Evolutionary conservation across 306 rosid genomes (phyloP).

Genomic region (Canavalia ensiformis): DNA sequence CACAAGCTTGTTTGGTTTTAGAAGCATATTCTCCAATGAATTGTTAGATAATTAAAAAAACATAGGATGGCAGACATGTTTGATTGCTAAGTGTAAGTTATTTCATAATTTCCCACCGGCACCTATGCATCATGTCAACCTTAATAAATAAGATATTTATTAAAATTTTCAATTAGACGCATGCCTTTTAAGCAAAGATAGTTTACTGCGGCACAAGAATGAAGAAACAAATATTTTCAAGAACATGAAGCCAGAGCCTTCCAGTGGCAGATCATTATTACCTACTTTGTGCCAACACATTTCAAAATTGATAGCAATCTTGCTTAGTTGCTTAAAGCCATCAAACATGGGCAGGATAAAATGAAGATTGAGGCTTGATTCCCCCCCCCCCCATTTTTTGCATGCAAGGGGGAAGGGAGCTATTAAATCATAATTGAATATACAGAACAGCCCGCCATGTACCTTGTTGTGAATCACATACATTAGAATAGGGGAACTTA

Average conservation of each 20-base stretch:
- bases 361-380: no score
- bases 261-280: constrained; percentile 8
- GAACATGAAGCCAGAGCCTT: not conserved
- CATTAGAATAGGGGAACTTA: not conserved
- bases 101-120: constrained; percentile 11
- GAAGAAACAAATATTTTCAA: constrained; percentile 3
- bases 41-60: not conserved
- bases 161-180: no score
- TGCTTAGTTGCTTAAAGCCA: not conserved
- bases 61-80: not conserved
- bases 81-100: not conserved
- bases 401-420: no score
- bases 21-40: constrained; percentile 26
- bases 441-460: not conserved
- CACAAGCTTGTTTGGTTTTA: constrained; percentile 31
- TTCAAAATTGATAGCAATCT: not conserved
- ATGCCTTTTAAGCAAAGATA: no score
- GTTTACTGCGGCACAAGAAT: no score
- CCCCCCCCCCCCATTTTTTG: no score
- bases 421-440: no score
- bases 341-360: not conserved
- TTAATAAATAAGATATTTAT: no score
- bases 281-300: not conserved
- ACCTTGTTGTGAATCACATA: not conserved
- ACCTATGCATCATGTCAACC: not conserved